Evolutionary conservation across 2,329 filamentous ascomycete genomes (phyloP), one percentile per base, ranked within the genome.

Genomic region (Neofusicoccum umdonicola): DNA sequence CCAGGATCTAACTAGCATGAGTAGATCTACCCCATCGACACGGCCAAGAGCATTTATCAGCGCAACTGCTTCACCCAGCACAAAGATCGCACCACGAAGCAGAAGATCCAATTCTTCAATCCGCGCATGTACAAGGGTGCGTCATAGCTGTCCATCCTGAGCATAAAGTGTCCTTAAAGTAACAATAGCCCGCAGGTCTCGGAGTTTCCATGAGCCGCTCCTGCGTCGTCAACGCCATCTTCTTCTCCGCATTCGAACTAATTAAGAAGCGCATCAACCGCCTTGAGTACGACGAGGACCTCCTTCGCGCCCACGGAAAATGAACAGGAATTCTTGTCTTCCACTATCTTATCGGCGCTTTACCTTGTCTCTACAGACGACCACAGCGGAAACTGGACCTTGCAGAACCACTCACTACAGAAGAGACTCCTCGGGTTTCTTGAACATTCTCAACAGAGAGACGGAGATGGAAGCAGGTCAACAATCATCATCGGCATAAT

Each of bases 221-320:
- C 12, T 93, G 90, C 71, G 83, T 92, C 61, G 88, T 95, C 70
- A 96, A 96, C 75, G 91, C 91, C 69, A 90, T 96, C 71, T 96
- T 96, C 83, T 96, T 96, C 80, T 93, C 90, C 48, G 90, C 88
- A 44, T 96, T 95, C 74, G 92, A 96, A 78, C 88, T 92, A 71
- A 85, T 91, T 71, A 95, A 95, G 78, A 84, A 83, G 71, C 74
- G 76, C 58, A 82, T 84, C 74, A 84, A 84, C 66, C 68, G 66
- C 8, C 70, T 80, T 68, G 69, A 72, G 12, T 70, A 75, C 45
- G 75, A 79, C 58, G 75, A 78, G 42, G 72, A 77, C 17, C 42
- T 66, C n/a, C 44, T 66, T 19, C 47, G 57, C 39, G 56, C 54
- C 39, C 45, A 60, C 56, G 63, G 63, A 47, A 60, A 37, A 31